These are phyloP conservation scores for Metschnikowia lochheadii DNA, from an alignment of 805 yeast genomes.

Conservation along the genomic window DNA sequence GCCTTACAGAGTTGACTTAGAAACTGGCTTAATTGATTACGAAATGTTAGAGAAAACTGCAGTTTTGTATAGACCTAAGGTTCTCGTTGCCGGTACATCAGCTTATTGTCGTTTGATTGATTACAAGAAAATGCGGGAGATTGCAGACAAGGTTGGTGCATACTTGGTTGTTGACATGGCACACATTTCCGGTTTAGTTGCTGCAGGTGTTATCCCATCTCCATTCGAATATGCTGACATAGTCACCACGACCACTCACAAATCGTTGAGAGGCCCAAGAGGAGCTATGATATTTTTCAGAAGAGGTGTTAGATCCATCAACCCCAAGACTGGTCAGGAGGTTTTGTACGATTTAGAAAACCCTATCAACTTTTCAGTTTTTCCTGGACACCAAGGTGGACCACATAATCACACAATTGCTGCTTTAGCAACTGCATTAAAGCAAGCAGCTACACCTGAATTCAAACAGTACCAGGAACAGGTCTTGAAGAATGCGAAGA, in stretches of 20 bases:
- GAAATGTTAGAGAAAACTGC: conserved; percentile 93
- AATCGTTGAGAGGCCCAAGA: conserved; percentile 98
- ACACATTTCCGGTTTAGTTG: conserved; percentile 92
- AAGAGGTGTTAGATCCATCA: conserved; percentile 85
- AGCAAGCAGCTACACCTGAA: conserved; percentile 89
- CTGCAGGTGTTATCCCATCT: conserved; percentile 92
- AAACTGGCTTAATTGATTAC: conserved; percentile 93
- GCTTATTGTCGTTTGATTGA: conserved; percentile 97
- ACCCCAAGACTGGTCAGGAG: conserved; percentile 85
- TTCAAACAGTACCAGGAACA: conserved; percentile 85
- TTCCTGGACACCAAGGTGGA: conserved; percentile 99
- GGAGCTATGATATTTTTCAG: conserved; percentile 99
- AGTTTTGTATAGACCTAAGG: conserved; percentile 88
- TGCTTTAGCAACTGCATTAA: conserved; percentile 94
- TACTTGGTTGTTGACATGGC: conserved; percentile 97
- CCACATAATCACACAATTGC: conserved; percentile 99
- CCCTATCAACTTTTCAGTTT: conserved; percentile 95
- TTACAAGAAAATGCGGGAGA: conserved; percentile 92
- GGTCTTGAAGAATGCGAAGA: conserved; percentile 84
- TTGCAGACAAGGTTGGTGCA: conserved; percentile 97
- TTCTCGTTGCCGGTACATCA: conserved; percentile 95
- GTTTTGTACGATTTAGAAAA: conserved; percentile 85
- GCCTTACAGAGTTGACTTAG: conserved; percentile 93
- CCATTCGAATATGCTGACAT: conserved; percentile 97
- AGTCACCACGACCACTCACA: conserved; percentile 98